phyloP scores from a whole-genome alignment of 2,329 filamentous ascomycete genomes.

The Fusarium verticillioides region DNA sequence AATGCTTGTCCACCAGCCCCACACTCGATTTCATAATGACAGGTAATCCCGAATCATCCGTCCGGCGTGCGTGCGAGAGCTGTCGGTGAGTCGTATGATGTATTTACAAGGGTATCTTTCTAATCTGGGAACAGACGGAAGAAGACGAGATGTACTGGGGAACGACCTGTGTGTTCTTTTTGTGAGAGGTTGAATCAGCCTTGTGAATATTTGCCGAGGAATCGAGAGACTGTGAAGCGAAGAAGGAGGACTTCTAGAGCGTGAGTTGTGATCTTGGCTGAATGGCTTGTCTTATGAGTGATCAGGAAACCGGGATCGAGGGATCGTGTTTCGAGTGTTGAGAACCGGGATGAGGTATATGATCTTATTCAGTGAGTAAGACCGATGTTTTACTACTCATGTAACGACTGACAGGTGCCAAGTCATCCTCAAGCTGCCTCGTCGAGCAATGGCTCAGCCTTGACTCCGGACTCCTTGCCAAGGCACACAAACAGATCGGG shows the following conservation, averaged over 20 bases:
- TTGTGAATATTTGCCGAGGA: constrained; percentile 28
- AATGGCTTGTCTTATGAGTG: not conserved
- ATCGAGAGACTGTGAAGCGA: constrained; percentile 21
- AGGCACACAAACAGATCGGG: not conserved
- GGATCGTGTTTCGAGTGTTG: constrained; percentile 3
- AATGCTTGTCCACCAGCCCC: not conserved
- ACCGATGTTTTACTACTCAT: fast-evolving
- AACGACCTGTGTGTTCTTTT: constrained; percentile 35
- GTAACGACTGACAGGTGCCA: fast-evolving
- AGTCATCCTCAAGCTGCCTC: constrained; percentile 6
- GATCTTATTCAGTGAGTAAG: constrained; percentile 12
- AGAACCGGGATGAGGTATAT: constrained; percentile 10
- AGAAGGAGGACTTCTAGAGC: constrained; percentile 19
- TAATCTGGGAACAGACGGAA: constrained; percentile 20
- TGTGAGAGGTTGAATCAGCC: constrained; percentile 32
- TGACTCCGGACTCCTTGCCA: constrained; percentile 16
- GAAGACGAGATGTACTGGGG: constrained; percentile 39
- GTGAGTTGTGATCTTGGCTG: not conserved
- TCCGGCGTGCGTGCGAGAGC: constrained; percentile 27
- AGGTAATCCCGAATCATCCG: constrained; percentile 11
- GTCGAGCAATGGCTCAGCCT: constrained; percentile 8
- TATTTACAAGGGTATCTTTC: not conserved
- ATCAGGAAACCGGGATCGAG: not conserved
- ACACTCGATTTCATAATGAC: constrained; percentile 7
- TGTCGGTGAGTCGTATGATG: constrained; percentile 22